phyloP scores from a whole-genome alignment of 129 eudicot genomes.

The Oenanthe sinensis region DNA sequence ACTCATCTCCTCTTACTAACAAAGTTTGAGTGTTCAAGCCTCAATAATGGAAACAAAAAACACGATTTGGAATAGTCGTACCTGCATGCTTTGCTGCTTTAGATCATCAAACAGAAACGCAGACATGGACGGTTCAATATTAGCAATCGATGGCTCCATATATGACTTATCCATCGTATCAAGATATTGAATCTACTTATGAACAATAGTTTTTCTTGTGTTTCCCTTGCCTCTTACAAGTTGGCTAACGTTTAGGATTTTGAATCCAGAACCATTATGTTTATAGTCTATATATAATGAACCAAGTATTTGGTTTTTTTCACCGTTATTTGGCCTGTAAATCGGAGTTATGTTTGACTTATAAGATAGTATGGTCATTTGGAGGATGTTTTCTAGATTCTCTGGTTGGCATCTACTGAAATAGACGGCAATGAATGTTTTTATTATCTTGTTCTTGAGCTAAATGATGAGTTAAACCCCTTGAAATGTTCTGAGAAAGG shows the following conservation, averaged over 20 bases:
- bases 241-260: background rate
- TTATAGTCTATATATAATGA: slow-evolving; percentile 2
- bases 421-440: slow-evolving; percentile 1
- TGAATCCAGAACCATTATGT: background rate
- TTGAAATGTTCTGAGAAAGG: background rate
- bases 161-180: slow-evolving; percentile 15
- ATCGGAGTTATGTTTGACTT: background rate
- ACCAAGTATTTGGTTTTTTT: background rate
- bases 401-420: background rate
- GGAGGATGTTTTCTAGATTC: background rate
- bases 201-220: background rate
- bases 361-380: background rate
- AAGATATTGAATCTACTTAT: background rate
- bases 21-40: background rate
- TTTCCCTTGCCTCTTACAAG: background rate
- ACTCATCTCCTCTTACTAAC: background rate
- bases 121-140: slow-evolving; percentile 23
- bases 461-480: background rate
- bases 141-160: slow-evolving; percentile 25
- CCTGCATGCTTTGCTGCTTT: slow-evolving; percentile 18
- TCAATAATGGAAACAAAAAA: background rate
- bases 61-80: background rate
- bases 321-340: background rate
- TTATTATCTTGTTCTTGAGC: background rate
- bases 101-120: slow-evolving; percentile 15